These are phyloP conservation scores for Populus tremula DNA, from an alignment of 345 rosid genomes.

Conservation along the genomic window DNA sequence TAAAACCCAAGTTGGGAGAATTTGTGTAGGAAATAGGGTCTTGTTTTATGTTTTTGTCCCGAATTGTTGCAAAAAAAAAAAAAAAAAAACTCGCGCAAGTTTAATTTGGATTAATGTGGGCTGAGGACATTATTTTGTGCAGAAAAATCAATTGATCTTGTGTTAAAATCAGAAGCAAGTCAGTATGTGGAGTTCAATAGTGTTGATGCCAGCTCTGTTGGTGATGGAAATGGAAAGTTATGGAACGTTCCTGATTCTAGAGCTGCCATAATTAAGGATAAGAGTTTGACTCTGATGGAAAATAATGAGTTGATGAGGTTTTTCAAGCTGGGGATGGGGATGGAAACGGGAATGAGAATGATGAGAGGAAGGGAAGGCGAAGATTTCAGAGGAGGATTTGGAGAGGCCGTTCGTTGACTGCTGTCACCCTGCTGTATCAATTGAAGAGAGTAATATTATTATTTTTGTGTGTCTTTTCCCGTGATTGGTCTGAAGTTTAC, in stretches of 20 bases:
- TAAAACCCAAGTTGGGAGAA: too few relatives aligned
- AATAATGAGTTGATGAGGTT: conserved; percentile 74
- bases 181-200: conserved; percentile 72
- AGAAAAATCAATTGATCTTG: conserved; percentile 51
- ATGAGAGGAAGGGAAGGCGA: conserved; percentile 15
- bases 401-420: conserved; percentile 54
- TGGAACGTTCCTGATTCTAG: conserved; percentile 72
- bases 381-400: conserved; percentile 62
- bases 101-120: conserved; percentile 61
- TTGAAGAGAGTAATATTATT: conserved; percentile 25
- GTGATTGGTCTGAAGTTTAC: not conserved
- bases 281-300: conserved; percentile 57
- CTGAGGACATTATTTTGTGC: conserved; percentile 73
- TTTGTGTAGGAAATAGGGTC: too few relatives aligned
- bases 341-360: conserved; percentile 9
- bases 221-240: conserved; percentile 49
- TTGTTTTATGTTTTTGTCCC: conserved; percentile 27
- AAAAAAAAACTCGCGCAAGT: conserved; percentile 32
- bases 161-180: conserved; percentile 51
- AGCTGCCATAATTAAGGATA: conserved; percentile 72
- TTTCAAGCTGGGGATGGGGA: conserved; percentile 58
- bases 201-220: conserved; percentile 61
- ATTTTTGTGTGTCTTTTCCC: not conserved
- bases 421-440: conserved; percentile 24
- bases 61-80: conserved; percentile 28